Conservation (phyloP, 1,284 basidiomycete genomes). For the Ganoderma multipileum region DNA sequence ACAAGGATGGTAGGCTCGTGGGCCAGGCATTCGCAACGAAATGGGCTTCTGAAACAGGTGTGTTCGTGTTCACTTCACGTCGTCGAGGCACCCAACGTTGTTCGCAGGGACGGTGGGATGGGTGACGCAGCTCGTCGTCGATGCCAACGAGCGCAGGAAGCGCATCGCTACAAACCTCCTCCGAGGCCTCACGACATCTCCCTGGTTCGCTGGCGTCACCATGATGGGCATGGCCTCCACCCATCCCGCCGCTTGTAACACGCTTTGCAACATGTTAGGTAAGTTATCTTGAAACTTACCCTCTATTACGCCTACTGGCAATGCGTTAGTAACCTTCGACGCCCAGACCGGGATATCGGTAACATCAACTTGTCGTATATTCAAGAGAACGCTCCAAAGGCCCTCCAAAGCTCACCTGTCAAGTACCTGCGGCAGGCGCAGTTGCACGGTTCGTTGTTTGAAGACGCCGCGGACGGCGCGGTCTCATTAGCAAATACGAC, state of each 20-base stretch:
- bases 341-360: not conserved
- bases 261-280: constrained; percentile 25
- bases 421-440: constrained; percentile 18
- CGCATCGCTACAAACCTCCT: constrained; percentile 27
- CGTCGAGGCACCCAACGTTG: not conserved
- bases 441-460: constrained; percentile 16
- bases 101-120: constrained; percentile 24
- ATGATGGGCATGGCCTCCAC: constrained; percentile 29
- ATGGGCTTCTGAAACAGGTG: constrained; percentile 22
- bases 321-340: not conserved
- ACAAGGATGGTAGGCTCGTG: constrained; percentile 12
- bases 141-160: constrained; percentile 18
- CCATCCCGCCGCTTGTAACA: constrained; percentile 27
- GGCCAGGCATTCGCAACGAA: constrained; percentile 31
- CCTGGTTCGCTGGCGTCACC: constrained; percentile 21
- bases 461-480: constrained; percentile 4
- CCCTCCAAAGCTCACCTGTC: constrained; percentile 12
- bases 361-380: constrained; percentile 24
- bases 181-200: constrained; percentile 9
- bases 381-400: constrained; percentile 8
- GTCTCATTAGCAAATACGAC: constrained; percentile 21
- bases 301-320: not conserved
- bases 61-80: not conserved
- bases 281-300: not conserved
- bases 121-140: constrained; percentile 32